Conservation (phyloP, 176 grass and related monocot genomes). For the Ampelocalamus luodianensis region DNA sequence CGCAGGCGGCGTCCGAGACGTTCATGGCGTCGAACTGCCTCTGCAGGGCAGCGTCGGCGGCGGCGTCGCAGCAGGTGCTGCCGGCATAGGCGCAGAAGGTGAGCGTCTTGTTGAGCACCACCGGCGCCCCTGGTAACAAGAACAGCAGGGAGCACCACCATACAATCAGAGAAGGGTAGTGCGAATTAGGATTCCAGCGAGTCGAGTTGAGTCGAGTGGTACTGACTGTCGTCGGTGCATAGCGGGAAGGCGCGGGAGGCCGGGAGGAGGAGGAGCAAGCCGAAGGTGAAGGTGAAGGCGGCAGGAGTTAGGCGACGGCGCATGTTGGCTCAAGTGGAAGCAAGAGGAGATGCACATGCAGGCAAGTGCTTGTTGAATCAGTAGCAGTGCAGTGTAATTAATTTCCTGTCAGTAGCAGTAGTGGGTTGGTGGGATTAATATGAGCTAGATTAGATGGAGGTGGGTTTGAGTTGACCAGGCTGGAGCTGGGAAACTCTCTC, state of each 20-base stretch:
- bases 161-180: no score
- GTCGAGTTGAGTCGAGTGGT: not conserved
- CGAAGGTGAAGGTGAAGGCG: not conserved
- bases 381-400: no score
- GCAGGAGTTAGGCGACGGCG: not conserved
- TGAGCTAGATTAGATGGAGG: no score
- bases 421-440: no score
- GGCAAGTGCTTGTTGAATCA: no score
- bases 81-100: slow-evolving; percentile 54
- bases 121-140: slow-evolving; percentile 53
- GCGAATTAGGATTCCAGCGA: not conserved
- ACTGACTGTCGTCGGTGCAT: slow-evolving; percentile 53
- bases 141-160: not conserved
- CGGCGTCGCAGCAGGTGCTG: slow-evolving; percentile 49
- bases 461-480: no score
- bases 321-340: not conserved
- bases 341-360: no score
- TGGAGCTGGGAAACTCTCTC: no score
- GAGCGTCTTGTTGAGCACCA: slow-evolving; percentile 54
- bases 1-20: slow-evolving; percentile 62
- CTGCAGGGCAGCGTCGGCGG: slow-evolving; percentile 52
- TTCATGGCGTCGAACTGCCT: slow-evolving; percentile 59
- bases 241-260: slow-evolving; percentile 39
- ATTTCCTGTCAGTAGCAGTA: no score
- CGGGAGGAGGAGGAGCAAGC: not conserved